Percentiles rank a stretch among this genome's conserved stretches.
Conservation (phyloP, 2,329 filamentous ascomycete genomes). For the Diplodia corticola region DNA sequence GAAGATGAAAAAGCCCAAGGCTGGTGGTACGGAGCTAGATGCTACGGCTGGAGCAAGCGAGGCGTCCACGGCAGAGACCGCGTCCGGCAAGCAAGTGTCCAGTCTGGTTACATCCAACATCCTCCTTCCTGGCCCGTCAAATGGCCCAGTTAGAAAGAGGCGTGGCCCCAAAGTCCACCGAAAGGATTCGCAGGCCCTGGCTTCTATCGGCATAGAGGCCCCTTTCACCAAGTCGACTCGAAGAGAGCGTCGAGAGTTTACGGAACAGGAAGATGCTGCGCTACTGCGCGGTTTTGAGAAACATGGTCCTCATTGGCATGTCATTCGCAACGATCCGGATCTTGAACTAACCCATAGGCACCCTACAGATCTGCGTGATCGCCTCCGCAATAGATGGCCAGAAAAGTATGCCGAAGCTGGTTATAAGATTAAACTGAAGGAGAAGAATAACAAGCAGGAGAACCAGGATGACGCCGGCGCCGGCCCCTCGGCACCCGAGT, state of each 20-base stretch:
- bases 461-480: slow-evolving; percentile 14
- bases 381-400: slow-evolving; percentile 61
- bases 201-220: slow-evolving; percentile 50
- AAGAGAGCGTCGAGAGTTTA: slow-evolving; percentile 58
- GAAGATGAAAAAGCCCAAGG: slow-evolving; percentile 26
- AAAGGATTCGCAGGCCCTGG: slow-evolving; percentile 36
- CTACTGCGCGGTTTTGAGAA: slow-evolving; percentile 60
- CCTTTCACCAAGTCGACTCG: slow-evolving; percentile 53
- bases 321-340: slow-evolving; percentile 57
- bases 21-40: background rate
- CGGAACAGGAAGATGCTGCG: slow-evolving; percentile 57
- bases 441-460: slow-evolving; percentile 29
- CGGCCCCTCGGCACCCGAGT: background rate
- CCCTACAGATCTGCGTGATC: slow-evolving; percentile 60
- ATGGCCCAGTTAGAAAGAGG: background rate
- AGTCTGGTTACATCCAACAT: slow-evolving; percentile 4
- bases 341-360: slow-evolving; percentile 51
- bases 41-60: background rate
- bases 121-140: background rate
- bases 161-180: slow-evolving; percentile 26
- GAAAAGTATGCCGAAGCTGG: slow-evolving; percentile 56
- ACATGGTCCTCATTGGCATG: slow-evolving; percentile 61
- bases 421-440: slow-evolving; percentile 40
- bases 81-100: background rate
- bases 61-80: background rate